Base-by-base conservation (phyloP, 495 filamentous ascomycete species). In the Penicillium simplicissimum region DNA sequence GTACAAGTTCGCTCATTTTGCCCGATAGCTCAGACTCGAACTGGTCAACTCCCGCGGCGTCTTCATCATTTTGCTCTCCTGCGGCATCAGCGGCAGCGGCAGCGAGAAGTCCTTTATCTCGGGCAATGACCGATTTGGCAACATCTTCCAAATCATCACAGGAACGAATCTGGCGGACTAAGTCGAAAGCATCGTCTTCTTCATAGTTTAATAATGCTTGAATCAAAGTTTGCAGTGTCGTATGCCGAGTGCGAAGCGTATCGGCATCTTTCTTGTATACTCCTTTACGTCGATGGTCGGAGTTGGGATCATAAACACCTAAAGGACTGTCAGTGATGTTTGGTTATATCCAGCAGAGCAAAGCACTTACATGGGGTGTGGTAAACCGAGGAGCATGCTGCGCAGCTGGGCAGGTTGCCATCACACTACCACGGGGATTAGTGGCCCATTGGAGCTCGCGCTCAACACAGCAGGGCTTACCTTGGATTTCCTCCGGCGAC, bases 231-330 rank as follows among this genome's bases (percentile, higher is more conserved):
- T 97, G 90, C 28, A 98, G 79, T 13, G 95, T 98, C 35, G 90
- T 90, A 69, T 90, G 94, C 56, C 84, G 84, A 19, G 93, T 94
- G 69, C 94, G 91, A 68, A 94, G 83, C 65, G 88, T 90, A 73
- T 97, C 93, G 49, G 93, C 89, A 73, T 97, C 93, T 74, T 96
- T 92, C 74, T 92, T 93, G 73, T 97, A 97, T 10, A 97, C 95
- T 52, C 95, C 95, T 72, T 98, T 98, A 17, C 95, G 87, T 49
- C 95, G 89, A 71, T 97, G 92, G 73, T 98, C 95, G 57, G 91
- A 95, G 69, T 91, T 96, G 7, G 92, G 95, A 71, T 98, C 96
- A 80, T 98, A 98, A 53, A 96, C 81, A 74, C 93, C 78, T 81
- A 35, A 13, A 8, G 8, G 19, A 21, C 21, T 14, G 53, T 63